These are phyloP conservation scores for Cercophora newfieldiana DNA, from an alignment of 495 filamentous ascomycete genomes.

Conservation along the genomic window DNA sequence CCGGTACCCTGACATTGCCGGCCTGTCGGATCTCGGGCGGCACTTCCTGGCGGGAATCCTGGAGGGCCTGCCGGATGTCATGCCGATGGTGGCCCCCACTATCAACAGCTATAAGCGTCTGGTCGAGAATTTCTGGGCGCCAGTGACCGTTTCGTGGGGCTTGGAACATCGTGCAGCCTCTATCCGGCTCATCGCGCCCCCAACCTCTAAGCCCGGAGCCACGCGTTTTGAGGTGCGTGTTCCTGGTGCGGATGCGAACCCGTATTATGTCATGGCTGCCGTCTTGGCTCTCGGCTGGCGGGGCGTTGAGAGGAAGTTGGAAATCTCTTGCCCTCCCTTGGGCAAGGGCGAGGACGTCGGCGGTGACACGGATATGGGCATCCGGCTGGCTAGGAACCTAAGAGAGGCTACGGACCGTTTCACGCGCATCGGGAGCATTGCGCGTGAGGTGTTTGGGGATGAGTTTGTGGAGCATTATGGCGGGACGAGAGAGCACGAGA, in stretches of 20 bases:
- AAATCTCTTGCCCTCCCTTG: conserved; percentile 78
- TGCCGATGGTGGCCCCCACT: conserved; percentile 92
- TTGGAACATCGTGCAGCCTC: conserved; percentile 92
- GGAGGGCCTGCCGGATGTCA: conserved; percentile 86
- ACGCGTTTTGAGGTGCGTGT: conserved; percentile 92
- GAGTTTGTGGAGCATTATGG: conserved; percentile 95
- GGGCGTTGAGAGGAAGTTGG: conserved; percentile 85
- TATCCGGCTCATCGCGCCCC: conserved; percentile 84
- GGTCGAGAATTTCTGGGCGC: conserved; percentile 99
- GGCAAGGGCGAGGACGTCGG: conserved; percentile 81
- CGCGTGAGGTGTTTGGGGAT: conserved; percentile 88
- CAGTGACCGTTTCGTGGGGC: conserved; percentile 96
- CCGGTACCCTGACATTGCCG: conserved; percentile 67
- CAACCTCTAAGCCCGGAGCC: conserved; percentile 75
- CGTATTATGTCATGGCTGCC: conserved; percentile 83
- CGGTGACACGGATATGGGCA: conserved; percentile 62
- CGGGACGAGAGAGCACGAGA: conserved; percentile 89
- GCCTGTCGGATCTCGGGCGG: conserved; percentile 85
- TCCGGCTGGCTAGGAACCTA: conserved; percentile 75
- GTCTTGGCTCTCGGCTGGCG: conserved; percentile 85
- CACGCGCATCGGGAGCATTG: conserved; percentile 71
- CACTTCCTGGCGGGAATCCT: conserved; percentile 91
- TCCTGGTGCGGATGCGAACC: conserved; percentile 86
- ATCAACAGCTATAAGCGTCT: conserved; percentile 97
- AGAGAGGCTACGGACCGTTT: conserved; percentile 80